Percentiles rank a stretch among this genome's conserved stretches.
Evolutionary conservation across 148 eudicot genomes (phyloP).

Genomic region (Camellia granthamiana): DNA sequence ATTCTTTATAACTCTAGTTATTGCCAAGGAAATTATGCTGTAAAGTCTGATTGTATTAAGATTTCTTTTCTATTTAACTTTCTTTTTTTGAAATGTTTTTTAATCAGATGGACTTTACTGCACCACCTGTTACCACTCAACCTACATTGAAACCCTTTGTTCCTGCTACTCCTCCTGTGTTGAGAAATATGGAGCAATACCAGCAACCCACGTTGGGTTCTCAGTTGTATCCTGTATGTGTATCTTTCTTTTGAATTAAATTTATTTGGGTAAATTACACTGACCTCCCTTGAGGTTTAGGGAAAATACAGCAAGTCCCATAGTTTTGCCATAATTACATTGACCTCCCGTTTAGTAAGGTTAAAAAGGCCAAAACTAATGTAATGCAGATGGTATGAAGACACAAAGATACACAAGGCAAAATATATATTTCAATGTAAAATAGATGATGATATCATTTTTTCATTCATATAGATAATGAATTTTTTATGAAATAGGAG

Average conservation of each 20-base stretch:
- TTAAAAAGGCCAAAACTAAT: no score
- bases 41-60: neutral
- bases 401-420: no score
- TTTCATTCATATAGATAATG: no score
- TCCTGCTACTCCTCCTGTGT: slow-evolving; percentile 59
- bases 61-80: slow-evolving; percentile 14
- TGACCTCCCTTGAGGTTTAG: no score
- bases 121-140: slow-evolving; percentile 55
- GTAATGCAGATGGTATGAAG: no score
- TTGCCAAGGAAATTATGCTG: neutral
- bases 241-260: neutral
- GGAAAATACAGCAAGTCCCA: no score
- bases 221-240: slow-evolving; percentile 72
- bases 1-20: neutral
- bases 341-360: no score
- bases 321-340: no score
- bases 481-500: no score
- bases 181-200: slow-evolving; percentile 79
- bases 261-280: neutral
- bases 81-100: neutral
- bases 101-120: slow-evolving; percentile 51
- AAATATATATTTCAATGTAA: no score
- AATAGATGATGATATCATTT: no score
- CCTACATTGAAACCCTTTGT: slow-evolving; percentile 70
- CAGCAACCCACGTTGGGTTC: slow-evolving; percentile 86